These are phyloP conservation scores for Zygosaccharomyces rouxii DNA, from an alignment of 805 yeast genomes.

Conservation along the genomic window DNA sequence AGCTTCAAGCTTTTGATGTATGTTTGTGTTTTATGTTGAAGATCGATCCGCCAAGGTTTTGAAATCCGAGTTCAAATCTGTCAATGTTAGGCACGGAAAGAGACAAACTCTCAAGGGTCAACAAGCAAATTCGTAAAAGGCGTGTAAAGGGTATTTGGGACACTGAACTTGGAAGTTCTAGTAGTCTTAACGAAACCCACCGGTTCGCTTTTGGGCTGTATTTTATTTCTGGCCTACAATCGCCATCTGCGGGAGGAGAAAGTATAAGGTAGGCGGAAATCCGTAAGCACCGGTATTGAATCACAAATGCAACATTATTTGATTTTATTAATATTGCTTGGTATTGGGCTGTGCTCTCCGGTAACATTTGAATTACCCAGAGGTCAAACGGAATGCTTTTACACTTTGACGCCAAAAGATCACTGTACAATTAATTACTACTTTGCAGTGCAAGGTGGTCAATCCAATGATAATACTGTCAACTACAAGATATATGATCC, in stretches of 20 bases:
- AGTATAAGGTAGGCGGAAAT: background rate
- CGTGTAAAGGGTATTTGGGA: background rate
- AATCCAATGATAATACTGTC: conserved; percentile 20
- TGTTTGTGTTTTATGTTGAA: conserved; percentile 1
- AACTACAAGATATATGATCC: conserved; percentile 36
- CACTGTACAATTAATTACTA: conserved; percentile 51
- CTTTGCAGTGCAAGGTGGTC: conserved; percentile 32
- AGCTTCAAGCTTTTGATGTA: background rate
- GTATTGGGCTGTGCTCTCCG: conserved; percentile 19
- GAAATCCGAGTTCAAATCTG: background rate
- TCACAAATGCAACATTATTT: background rate
- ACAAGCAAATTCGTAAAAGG: background rate
- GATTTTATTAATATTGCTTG: conserved; percentile 1
- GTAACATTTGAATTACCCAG: conserved; percentile 27
- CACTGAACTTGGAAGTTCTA: background rate
- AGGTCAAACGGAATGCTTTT: conserved; percentile 27
- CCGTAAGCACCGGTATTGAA: background rate
- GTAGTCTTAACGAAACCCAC: background rate
- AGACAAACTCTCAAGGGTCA: background rate
- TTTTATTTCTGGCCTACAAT: background rate
- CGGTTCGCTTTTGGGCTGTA: background rate
- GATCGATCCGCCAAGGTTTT: conserved; percentile 7
- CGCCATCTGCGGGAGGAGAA: background rate
- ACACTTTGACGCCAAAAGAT: conserved; percentile 45
- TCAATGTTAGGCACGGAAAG: background rate